These are phyloP conservation scores for Starmerella floris DNA, from an alignment of 805 yeast genomes.

Conservation along the genomic window DNA sequence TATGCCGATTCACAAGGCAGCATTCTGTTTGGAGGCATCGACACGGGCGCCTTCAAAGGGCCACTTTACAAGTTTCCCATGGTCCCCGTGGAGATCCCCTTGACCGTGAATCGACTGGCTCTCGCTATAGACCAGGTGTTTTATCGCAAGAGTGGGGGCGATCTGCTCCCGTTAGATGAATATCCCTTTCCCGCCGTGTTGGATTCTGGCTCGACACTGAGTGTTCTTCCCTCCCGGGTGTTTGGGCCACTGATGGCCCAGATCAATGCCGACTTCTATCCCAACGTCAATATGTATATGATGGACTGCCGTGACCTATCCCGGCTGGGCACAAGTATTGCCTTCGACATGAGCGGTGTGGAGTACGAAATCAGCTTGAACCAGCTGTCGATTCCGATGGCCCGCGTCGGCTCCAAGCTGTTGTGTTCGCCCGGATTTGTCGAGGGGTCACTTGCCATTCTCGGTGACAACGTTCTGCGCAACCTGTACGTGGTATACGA, in stretches of 20 bases:
- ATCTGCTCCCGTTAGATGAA: background rate
- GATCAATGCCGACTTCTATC: constrained; percentile 31
- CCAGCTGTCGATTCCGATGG: background rate
- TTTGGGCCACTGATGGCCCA: constrained; percentile 18
- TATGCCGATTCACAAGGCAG: constrained; percentile 25
- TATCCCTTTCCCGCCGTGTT: constrained; percentile 9
- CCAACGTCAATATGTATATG: constrained; percentile 24
- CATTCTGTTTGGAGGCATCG: constrained; percentile 35
- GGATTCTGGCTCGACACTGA: constrained; percentile 19
- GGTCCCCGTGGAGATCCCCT: constrained; percentile 9
- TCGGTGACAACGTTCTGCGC: constrained; percentile 55
- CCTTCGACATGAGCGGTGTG: constrained; percentile 12
- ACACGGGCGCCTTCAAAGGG: constrained; percentile 45
- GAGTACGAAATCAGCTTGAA: constrained; percentile 8
- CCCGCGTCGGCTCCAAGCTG: background rate
- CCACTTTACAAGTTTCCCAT: constrained; percentile 22
- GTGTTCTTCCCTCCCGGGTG: constrained; percentile 18
- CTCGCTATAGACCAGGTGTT: constrained; percentile 11
- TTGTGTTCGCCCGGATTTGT: constrained; percentile 1
- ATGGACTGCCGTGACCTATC: constrained; percentile 5
- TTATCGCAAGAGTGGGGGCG: background rate
- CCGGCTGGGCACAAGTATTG: background rate
- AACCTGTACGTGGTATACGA: constrained; percentile 55
- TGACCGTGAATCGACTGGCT: constrained; percentile 6
- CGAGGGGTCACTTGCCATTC: constrained; percentile 22